A percentile compares a stretch with the other conserved stretches of the same genome.
phyloP scores from a whole-genome alignment of 257 asterid genomes.

The Plantago elongata region DNA sequence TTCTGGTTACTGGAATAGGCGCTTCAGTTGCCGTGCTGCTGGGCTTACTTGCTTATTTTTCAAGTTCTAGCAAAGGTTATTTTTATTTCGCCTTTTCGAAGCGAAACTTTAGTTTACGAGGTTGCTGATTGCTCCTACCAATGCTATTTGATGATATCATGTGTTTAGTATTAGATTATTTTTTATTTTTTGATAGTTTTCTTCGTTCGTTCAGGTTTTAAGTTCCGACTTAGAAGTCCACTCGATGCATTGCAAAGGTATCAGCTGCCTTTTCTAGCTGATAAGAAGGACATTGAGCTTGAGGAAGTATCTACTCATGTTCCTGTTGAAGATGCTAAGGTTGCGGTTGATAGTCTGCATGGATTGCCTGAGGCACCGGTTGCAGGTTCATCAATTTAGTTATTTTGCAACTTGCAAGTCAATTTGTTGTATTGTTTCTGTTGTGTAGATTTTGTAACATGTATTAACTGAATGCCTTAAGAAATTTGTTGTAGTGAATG shows the following conservation, averaged over 20 bases:
- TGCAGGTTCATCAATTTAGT: conserved; percentile 38
- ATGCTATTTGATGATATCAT: background rate
- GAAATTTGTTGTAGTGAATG: too few relatives aligned
- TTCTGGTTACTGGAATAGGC: conserved; percentile 52
- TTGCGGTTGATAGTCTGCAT: conserved; percentile 28
- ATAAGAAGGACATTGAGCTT: conserved; percentile 22
- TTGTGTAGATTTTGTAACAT: too few relatives aligned
- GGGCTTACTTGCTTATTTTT: conserved; percentile 52
- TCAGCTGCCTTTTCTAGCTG: conserved; percentile 24
- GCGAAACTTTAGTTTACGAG: background rate
- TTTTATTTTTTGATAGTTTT: background rate
- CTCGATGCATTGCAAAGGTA: conserved; percentile 28
- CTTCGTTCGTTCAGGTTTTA: conserved; percentile 39
- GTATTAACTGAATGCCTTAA: background rate
- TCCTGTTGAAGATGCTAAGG: conserved; percentile 27
- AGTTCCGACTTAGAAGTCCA: conserved; percentile 31
- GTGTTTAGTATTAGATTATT: conserved; percentile 8
- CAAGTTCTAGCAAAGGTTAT: conserved; percentile 51
- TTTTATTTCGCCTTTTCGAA: background rate
- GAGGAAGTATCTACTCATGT: conserved; percentile 32
- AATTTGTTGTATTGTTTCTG: too few relatives aligned
- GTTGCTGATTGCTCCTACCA: conserved; percentile 7
- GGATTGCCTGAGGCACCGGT: conserved; percentile 27
- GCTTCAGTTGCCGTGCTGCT: conserved; percentile 53
- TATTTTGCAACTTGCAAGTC: conserved; percentile 11